Conservation (phyloP, 345 rosid genomes). For the Acer negundo region DNA sequence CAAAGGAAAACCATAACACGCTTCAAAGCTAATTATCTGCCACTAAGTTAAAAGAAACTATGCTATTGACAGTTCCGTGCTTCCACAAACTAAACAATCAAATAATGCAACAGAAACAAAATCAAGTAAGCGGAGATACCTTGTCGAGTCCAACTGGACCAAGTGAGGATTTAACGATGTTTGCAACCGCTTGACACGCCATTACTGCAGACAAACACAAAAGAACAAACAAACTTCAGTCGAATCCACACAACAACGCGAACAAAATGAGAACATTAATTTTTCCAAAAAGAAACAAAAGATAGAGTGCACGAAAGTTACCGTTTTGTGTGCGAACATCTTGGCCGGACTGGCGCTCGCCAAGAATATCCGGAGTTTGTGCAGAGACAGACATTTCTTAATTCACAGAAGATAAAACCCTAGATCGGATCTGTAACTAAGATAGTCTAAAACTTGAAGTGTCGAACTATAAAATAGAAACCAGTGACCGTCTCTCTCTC, state of each 20-base stretch:
- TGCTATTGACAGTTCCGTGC: not conserved
- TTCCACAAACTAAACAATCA: not conserved
- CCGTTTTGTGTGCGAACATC: constrained; percentile 98
- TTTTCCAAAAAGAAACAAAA: not conserved
- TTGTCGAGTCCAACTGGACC: constrained; percentile 99
- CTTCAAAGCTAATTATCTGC: too few relatives aligned
- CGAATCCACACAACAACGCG: not conserved
- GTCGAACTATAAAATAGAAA: constrained; percentile 14
- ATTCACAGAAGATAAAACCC: constrained; percentile 20
- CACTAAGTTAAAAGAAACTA: not conserved
- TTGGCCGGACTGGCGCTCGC: constrained; percentile 91
- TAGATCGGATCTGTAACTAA: constrained; percentile 37
- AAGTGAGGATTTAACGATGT: constrained; percentile 91
- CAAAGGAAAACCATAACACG: not conserved
- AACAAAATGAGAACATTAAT: not conserved
- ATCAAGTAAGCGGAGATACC: constrained; percentile 36
- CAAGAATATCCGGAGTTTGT: constrained; percentile 79
- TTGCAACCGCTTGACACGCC: constrained; percentile 96
- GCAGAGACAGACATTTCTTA: constrained; percentile 55
- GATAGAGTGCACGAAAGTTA: constrained; percentile 23
- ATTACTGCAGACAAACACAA: constrained; percentile 44
- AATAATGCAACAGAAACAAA: not conserved
- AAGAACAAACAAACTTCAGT: constrained; percentile 2
- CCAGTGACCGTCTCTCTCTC: not conserved
- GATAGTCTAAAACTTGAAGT: not conserved